Evolutionary conservation across 768 basidiomycete species (phyloP).

Genomic region (Leccinum boreale): DNA sequence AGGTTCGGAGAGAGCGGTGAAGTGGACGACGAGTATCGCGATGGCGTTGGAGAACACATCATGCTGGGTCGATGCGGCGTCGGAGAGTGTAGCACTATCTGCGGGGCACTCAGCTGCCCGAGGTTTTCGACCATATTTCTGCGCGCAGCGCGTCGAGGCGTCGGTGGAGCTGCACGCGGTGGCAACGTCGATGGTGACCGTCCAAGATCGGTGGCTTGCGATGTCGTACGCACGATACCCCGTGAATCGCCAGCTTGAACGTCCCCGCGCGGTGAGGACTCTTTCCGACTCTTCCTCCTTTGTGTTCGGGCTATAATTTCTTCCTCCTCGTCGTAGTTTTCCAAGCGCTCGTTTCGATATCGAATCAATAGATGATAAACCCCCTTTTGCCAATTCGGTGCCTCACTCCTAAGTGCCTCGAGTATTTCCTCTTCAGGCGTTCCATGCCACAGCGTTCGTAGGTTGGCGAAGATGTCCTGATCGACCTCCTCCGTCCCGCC

Average conservation of each 20-base stretch:
- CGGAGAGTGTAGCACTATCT: conserved; percentile 24
- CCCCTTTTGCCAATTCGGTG: conserved; percentile 92
- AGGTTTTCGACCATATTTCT: conserved; percentile 21
- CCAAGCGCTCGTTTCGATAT: conserved; percentile 73
- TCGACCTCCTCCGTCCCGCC: conserved; percentile 67
- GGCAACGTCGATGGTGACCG: conserved; percentile 41
- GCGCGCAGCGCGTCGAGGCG: conserved; percentile 54
- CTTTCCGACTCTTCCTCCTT: conserved; percentile 36
- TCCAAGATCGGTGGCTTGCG: conserved; percentile 23
- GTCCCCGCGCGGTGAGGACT: conserved; percentile 25
- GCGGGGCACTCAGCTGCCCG: conserved; percentile 15
- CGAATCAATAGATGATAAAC: conserved; percentile 88
- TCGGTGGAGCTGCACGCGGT: conserved; percentile 55
- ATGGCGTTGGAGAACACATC: conserved; percentile 20
- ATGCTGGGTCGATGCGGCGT: conserved; percentile 24
- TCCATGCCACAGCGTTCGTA: conserved; percentile 90
- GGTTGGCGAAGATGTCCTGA: conserved; percentile 83
- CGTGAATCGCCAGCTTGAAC: conserved; percentile 15
- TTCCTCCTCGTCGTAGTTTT: conserved; percentile 73
- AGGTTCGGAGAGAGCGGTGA: conserved; percentile 38
- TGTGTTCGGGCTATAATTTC: conserved; percentile 35
- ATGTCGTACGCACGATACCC: conserved; percentile 21
- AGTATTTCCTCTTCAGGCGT: conserved; percentile 72
- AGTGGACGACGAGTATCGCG: conserved; percentile 25
- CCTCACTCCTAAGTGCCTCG: conserved; percentile 57